phyloP scores from a whole-genome alignment of 441 rosid genomes.

The Gossypium davidsonii region DNA sequence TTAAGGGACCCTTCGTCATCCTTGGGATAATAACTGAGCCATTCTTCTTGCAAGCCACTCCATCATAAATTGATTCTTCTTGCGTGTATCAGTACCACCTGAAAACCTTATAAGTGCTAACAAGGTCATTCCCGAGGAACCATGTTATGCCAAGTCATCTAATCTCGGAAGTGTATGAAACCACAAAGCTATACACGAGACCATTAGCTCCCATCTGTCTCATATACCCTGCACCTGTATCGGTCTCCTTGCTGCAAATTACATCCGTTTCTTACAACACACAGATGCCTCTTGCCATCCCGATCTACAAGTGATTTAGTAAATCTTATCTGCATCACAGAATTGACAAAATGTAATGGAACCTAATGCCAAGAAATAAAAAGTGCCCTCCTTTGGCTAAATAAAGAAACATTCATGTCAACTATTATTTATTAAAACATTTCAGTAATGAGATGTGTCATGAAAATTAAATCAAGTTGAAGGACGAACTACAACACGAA shows the following conservation, averaged over 20 bases:
- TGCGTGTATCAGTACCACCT: no score
- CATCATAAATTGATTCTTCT: no score
- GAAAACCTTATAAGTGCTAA: no score
- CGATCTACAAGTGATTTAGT: background rate
- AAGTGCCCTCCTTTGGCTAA: background rate
- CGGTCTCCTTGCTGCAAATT: background rate
- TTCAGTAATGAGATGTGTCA: background rate
- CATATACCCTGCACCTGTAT: background rate
- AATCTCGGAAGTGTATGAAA: no score
- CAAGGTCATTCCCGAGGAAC: no score
- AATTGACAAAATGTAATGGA: background rate
- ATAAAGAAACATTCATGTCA: background rate
- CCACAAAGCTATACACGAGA: no score
- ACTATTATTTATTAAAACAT: background rate
- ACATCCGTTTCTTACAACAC: background rate
- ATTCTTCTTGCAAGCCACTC: no score
- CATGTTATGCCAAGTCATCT: no score
- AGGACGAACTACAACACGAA: conserved; percentile 23
- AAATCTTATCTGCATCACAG: conserved; percentile 2
- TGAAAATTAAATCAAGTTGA: background rate
- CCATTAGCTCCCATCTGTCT: background rate
- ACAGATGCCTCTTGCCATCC: background rate
- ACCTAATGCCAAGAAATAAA: background rate
- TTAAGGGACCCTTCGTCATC: no score
- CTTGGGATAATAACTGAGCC: no score